Evolutionary conservation across 1,284 basidiomycete species (phyloP), one percentile per base, ranked within the genome.

Genomic region (Mycena sp.): DNA sequence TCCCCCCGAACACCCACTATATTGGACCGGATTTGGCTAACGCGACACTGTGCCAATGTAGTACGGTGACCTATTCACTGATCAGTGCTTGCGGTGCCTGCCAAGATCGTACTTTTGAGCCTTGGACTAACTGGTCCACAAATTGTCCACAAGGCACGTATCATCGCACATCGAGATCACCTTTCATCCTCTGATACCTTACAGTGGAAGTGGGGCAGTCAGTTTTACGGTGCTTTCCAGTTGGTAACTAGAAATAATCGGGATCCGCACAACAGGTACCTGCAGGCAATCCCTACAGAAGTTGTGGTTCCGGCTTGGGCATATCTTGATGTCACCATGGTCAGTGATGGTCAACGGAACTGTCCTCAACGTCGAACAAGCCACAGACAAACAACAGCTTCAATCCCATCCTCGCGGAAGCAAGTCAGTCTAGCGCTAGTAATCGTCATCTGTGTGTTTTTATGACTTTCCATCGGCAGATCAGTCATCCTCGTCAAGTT

Each of bases 241-340:
- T 17, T 7, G 12, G 25, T 4, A 43, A 19, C 17, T 23, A 48
- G 52, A 19, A 53, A n/a, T 54, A 38, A n/a, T n/a, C n/a, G n/a
- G n/a, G n/a, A n/a, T n/a, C n/a, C n/a, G n/a, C n/a, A n/a, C n/a
- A n/a, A 12, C 53, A 74, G 70, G 51, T 82, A 76, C 64, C 78
- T 79, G 12, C 67, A 70, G 51, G 11, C 61, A 7, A 73, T 80
- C 28, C 77, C 79, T 28, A 1, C 59, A 14, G 60, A 37, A 14
- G 73, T 76, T 7, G 70, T 70, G 21, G 74, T 83, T 41, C 82
- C 82, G 6, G 29, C 38, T 3, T 84, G 83, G 83, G 81, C 82
- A 5, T 80, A 74, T 67, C 70, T 83, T 26, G 71, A 83, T 59
- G 74, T 83, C 40, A 76, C 76, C 7, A 45, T 70, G 62, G 77